Conservation (phyloP, 306 rosid genomes). For the Prosopis cineraria region DNA sequence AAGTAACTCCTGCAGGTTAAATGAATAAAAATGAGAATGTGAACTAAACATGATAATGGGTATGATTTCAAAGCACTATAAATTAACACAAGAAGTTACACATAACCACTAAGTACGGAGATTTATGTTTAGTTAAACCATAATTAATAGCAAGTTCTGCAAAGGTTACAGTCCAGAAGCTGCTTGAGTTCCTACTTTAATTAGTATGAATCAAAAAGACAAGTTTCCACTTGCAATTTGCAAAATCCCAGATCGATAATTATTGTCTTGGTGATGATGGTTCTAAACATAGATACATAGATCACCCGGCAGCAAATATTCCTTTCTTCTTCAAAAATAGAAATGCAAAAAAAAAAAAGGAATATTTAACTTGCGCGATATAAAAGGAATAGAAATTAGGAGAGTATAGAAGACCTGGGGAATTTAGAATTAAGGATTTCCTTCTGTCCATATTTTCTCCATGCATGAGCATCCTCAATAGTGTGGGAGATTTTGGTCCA, state of each 20-base stretch:
- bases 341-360: not conserved
- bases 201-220: slow-evolving; percentile 1
- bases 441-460: slow-evolving; percentile 97
- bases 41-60: not conserved
- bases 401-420: slow-evolving; percentile 63
- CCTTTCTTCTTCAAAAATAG: not conserved
- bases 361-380: not conserved
- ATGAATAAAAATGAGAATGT: not conserved
- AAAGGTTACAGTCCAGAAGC: not conserved
- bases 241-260: slow-evolving; percentile 2
- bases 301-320: slow-evolving; percentile 1
- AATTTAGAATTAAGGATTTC: slow-evolving; percentile 66
- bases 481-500: slow-evolving; percentile 27
- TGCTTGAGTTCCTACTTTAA: slow-evolving; percentile 4
- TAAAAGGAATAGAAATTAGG: not conserved
- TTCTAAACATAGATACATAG: not conserved
- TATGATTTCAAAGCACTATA: not conserved
- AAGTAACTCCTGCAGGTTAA: slow-evolving; percentile 69
- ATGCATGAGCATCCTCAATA: slow-evolving; percentile 57
- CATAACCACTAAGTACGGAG: not conserved
- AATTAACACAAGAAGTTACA: not conserved
- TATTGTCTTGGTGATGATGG: not conserved
- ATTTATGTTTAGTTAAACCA: not conserved
- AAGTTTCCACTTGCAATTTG: not conserved
- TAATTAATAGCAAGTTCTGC: not conserved